Conservation (phyloP, 805 yeast genomes). For the Kodamaea restingae region DNA sequence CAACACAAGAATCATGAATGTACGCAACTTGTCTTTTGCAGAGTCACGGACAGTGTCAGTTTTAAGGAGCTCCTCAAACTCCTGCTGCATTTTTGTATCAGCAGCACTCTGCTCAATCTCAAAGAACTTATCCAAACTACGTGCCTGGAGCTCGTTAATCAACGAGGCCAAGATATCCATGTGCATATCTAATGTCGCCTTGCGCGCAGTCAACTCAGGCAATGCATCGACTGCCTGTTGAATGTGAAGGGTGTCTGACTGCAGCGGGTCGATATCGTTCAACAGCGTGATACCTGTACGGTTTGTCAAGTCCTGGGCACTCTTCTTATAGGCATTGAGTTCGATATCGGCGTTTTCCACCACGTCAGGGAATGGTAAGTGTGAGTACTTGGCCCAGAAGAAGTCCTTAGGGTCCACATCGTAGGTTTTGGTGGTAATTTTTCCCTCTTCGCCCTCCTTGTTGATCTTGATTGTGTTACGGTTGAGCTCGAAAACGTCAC, state of each 20-base stretch:
- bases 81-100: slow-evolving; percentile 54
- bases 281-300: slow-evolving; percentile 70
- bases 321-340: slow-evolving; percentile 73
- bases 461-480: slow-evolving; percentile 75
- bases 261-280: slow-evolving; percentile 65
- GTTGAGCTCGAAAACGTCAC: slow-evolving; percentile 80
- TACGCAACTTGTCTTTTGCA: slow-evolving; percentile 77
- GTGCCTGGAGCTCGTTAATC: slow-evolving; percentile 78
- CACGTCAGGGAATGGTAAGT: slow-evolving; percentile 96
- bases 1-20: slow-evolving; percentile 76
- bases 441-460: slow-evolving; percentile 22
- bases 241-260: slow-evolving; percentile 60
- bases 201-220: slow-evolving; percentile 88
- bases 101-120: slow-evolving; percentile 85
- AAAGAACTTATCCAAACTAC: slow-evolving; percentile 83
- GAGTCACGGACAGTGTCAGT: slow-evolving; percentile 53
- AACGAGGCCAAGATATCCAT: slow-evolving; percentile 90
- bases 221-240: slow-evolving; percentile 87
- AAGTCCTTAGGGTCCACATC: slow-evolving; percentile 93
- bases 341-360: slow-evolving; percentile 93
- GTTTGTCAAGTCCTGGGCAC: slow-evolving; percentile 80
- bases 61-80: slow-evolving; percentile 56
- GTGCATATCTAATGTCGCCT: slow-evolving; percentile 88
- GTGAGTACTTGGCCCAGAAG: slow-evolving; percentile 83
- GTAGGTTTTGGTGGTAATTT: slow-evolving; percentile 50